These are phyloP conservation scores for Balakata baccata DNA, from an alignment of 345 rosid genomes.

Conservation along the genomic window DNA sequence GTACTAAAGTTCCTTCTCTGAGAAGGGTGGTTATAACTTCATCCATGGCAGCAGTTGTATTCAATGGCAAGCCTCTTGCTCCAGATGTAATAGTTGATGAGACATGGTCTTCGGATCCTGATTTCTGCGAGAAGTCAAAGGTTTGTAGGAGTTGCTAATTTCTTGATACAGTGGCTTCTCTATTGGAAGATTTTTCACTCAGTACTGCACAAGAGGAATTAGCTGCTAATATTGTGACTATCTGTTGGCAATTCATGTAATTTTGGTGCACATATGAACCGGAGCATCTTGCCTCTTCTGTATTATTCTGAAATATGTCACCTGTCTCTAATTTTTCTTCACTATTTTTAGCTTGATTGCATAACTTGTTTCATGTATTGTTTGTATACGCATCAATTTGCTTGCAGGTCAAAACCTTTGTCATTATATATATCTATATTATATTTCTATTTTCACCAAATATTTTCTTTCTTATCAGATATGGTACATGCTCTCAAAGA, in stretches of 20 bases:
- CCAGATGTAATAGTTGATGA: slow-evolving; percentile 11
- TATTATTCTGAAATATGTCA: background rate
- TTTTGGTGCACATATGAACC: background rate
- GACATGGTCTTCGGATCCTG: slow-evolving; percentile 13
- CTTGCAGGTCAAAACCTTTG: background rate
- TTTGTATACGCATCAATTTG: background rate
- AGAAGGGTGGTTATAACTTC: slow-evolving; percentile 19
- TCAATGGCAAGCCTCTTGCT: background rate
- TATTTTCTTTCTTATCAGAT: slow-evolving; percentile 8
- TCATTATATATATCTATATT: background rate
- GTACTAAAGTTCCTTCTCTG: slow-evolving; percentile 3
- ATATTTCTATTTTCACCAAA: background rate
- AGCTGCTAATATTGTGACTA: background rate
- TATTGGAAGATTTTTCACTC: background rate
- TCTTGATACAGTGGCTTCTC: background rate
- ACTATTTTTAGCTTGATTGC: background rate
- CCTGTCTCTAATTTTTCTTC: background rate
- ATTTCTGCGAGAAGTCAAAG: slow-evolving; percentile 1
- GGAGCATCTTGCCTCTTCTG: background rate
- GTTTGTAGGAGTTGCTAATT: background rate
- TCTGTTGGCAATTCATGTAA: background rate
- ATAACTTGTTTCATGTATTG: background rate
- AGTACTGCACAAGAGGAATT: background rate
- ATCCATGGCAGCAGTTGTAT: background rate
- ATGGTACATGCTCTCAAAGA: slow-evolving; percentile 16